These are phyloP conservation scores for Ascoidea asiatica DNA, from an alignment of 805 yeast species.

Conservation along the genomic window DNA sequence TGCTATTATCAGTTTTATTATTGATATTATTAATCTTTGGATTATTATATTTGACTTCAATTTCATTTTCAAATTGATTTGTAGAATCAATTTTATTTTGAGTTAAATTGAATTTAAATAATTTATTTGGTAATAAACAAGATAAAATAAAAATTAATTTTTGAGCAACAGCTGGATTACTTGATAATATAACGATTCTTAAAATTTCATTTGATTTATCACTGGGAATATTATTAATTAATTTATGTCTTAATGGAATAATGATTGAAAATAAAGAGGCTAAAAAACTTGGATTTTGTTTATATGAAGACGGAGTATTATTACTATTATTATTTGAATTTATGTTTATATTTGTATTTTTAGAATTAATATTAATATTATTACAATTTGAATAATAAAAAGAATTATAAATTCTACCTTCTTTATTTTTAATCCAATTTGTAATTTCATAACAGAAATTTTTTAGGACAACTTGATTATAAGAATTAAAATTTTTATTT, in stretches of 20 bases:
- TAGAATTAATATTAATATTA: too few species aligned
- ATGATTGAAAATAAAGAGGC: neutral
- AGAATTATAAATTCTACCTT: neutral
- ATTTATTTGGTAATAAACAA: constrained; percentile 7
- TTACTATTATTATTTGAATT: too few species aligned
- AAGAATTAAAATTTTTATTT: too few species aligned
- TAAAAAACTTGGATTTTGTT: neutral
- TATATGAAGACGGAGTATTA: too few species aligned
- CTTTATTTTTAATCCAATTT: neutral
- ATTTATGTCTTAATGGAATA: neutral
- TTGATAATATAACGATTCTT: neutral
- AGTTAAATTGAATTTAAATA: constrained; percentile 6
- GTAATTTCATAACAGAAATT: neutral
- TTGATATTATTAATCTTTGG: too few species aligned
- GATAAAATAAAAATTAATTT: constrained; percentile 6
- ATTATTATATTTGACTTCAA: too few species aligned
- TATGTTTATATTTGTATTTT: too few species aligned
- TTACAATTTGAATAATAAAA: neutral
- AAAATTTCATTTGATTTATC: neutral
- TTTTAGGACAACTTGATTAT: neutral
- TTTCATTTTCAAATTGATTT: too few species aligned
- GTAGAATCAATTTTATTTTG: too few species aligned
- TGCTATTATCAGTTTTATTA: too few species aligned
- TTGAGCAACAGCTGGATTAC: neutral
- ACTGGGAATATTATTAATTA: neutral